Conservation (phyloP, 1,284 basidiomycete genomes). For the Leccinum subfulvum region DNA sequence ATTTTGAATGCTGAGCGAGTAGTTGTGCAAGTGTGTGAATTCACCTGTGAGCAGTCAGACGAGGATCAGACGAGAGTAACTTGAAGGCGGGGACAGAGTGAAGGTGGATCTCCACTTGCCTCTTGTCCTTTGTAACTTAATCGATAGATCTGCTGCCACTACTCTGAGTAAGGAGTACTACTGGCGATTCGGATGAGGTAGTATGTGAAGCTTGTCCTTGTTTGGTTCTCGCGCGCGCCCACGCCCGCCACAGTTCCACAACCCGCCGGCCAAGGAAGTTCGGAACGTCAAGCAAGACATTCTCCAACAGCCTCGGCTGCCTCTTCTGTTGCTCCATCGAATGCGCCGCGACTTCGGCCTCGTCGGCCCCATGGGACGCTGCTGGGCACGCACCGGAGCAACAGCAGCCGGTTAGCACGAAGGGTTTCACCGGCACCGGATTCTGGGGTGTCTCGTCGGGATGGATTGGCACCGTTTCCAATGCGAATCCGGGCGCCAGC, state of each 20-base stretch:
- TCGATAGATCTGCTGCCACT: no score
- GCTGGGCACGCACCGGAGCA: background rate
- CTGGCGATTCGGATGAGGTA: no score
- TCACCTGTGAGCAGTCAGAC: no score
- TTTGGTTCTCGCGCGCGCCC: slow-evolving; percentile 35
- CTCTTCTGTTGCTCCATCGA: slow-evolving; percentile 8
- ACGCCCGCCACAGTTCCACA: slow-evolving; percentile 35
- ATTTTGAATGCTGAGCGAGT: no score
- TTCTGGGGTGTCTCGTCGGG: slow-evolving; percentile 68
- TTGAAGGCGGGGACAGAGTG: no score
- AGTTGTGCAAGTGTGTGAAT: no score
- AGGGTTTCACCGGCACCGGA: slow-evolving; percentile 52
- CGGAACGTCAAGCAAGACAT: slow-evolving; percentile 75
- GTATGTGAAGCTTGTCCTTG: no score
- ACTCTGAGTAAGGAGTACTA: no score
- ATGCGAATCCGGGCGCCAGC: slow-evolving; percentile 33
- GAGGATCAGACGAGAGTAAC: no score
- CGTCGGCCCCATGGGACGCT: slow-evolving; percentile 18
- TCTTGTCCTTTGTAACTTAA: no score
- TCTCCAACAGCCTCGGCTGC: slow-evolving; percentile 44
- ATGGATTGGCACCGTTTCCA: slow-evolving; percentile 42
- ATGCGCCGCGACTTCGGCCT: slow-evolving; percentile 21
- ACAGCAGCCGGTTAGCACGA: slow-evolving; percentile 48
- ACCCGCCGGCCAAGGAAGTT: slow-evolving; percentile 45
- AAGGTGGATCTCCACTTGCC: no score